Base-by-base conservation (phyloP, 1,284 basidiomycete species). In the Inonotus hispidus region DNA sequence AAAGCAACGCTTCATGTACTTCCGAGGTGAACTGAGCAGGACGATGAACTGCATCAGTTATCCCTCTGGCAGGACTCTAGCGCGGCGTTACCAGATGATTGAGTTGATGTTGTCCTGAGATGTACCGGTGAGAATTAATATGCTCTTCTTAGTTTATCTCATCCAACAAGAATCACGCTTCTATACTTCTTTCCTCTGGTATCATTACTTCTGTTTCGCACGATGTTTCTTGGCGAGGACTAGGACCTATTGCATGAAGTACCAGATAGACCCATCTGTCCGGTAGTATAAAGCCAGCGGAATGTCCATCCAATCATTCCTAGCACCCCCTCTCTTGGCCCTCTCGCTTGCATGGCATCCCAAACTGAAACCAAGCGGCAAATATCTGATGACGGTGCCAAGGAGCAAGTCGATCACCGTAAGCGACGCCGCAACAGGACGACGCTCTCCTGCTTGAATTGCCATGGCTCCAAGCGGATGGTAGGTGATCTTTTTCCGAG, bases 381-480 rank as follows among this genome's bases (percentile, higher is more conserved):
- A 10, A 62, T 52, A 19, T 29, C 56, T 52, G 50, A 62, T 29
- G 56, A 62, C 41, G 49, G 53, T 25, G 35, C 43, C 14, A 45
- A 58, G 25, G 52, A 45, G 23, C 58, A 27, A 11, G 53, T 53
- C 38, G 76, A 77, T 65, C 75, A 77, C 63, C 70, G 77, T 59
- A 77, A 76, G 59, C 66, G 75, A 53, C 76, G 77, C 56, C 69
- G 77, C 32, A 77, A 78, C 67, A 70, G 76, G 46, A 77, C 75
- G 1, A 77, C 77, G 29, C 68, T 75, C 50, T 75, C 73, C 50
- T 78, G 77, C 65, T 69, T 78, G 5, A 75, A 76, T 8, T 78
- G 77, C 65, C 76, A 78, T 65, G 73, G 75, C 55, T 75, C 77
- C 64, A 78, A 78, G 65, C 71, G 77, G 46, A 77, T 75, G 69